Evolutionary conservation across 1,284 basidiomycete genomes (phyloP).

Genomic region (Tylopilus sp.): DNA sequence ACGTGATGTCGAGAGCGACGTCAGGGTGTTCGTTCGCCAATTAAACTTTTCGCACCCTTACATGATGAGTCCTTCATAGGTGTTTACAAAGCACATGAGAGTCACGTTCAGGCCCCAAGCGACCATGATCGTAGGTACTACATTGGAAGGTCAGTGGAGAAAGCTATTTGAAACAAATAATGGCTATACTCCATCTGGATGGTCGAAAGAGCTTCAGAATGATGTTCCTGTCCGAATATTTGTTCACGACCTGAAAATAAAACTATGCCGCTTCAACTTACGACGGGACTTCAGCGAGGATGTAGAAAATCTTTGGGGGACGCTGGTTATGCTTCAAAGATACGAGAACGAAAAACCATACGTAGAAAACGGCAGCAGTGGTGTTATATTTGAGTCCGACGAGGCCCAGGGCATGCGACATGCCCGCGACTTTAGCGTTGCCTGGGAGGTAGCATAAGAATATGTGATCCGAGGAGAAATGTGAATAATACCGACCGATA

Average conservation of each 20-base stretch:
- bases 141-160: constrained; percentile 1
- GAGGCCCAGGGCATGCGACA: constrained; percentile 41
- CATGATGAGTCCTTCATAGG: constrained; percentile 34
- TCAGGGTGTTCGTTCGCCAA: constrained; percentile 3
- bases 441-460: constrained; percentile 20
- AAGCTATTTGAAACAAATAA: not conserved
- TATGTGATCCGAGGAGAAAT: not conserved
- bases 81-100: constrained; percentile 39
- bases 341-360: constrained; percentile 24
- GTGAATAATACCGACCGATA: constrained; percentile 26
- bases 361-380: constrained; percentile 52
- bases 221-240: constrained; percentile 39
- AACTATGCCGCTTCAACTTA: constrained; percentile 26
- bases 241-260: not conserved
- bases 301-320: constrained; percentile 42
- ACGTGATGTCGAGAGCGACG: not conserved
- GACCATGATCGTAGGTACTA: constrained; percentile 50
- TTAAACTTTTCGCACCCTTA: constrained; percentile 1
- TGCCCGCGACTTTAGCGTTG: constrained; percentile 40
- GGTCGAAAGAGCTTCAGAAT: constrained; percentile 46
- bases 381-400: constrained; percentile 46
- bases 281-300: constrained; percentile 50
- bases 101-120: constrained; percentile 49
- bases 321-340: not conserved
- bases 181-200: constrained; percentile 45